Base-by-base conservation (phyloP, 1,139 yeast genomes). In the Candida pseudoviswanathii region DNA sequence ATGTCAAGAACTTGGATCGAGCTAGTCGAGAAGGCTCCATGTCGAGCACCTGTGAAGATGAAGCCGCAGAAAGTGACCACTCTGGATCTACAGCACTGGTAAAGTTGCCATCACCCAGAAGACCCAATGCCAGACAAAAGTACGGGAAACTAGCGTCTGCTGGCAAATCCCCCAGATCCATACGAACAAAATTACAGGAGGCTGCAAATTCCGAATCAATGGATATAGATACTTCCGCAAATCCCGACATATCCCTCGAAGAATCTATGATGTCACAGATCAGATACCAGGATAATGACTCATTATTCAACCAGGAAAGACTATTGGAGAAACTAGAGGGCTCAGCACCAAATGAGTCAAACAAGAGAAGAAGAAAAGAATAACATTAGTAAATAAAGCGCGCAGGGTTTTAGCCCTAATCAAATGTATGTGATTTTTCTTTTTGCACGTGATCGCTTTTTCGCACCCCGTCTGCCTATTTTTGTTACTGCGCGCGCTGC, bases 91-190 rank as follows among this genome's bases (percentile, higher is more conserved):
- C 47, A 24, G 44, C 34, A 24, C 30, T 46, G 34, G 51, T 69
- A 21, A 63, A 63, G 37, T 60, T 75, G 16, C 78, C 78, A 3
- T 75, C 80, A 3, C 80, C 80, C 2, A 61, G 75, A 25, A 71
- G 71, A 50, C 57, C 65, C 2, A 62, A 63, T 36, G 65, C 61
- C 41, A 67, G 62, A 51, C 67, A 64, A 48, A 69, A 64, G 50
- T 75, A 67, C 50, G 80, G 80, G 9, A 63, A 73, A 36, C 51
- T 75, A 32, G 62, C 29, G 9, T 16, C 42, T 27, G 56, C 56
- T 6, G 27, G 50, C 34, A 43, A 41, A 26, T 44, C 56, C 26
- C 51, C 53, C 21, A 52, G 46, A 41, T 53, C 57, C 9, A 40
- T 53, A 10, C 45, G 46, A 16, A 46, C 10, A 8, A 53, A 49